Evolutionary conservation across 2,329 filamentous ascomycete species (phyloP).

Genomic region (Penicillium expansum): DNA sequence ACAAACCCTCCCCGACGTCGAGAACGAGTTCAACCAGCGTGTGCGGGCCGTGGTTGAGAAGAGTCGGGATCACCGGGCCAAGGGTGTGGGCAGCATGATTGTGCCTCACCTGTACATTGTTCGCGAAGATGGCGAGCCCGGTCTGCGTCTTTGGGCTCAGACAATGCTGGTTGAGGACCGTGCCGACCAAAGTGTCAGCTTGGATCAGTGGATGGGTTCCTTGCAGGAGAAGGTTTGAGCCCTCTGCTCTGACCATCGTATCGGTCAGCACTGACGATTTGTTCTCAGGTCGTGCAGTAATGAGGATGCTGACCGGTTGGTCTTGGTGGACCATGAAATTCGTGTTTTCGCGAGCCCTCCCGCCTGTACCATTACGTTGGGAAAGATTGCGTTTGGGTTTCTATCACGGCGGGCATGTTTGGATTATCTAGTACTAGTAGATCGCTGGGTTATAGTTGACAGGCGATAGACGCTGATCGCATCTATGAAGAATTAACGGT

Average conservation of each 20-base stretch:
- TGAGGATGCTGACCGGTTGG: neutral
- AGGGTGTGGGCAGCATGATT: conserved; percentile 89
- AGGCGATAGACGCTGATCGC: conserved; percentile 4
- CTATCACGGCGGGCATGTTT: conserved; percentile 12
- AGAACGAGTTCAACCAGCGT: conserved; percentile 95
- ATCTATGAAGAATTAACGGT: conserved; percentile 8
- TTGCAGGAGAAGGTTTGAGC: conserved; percentile 85
- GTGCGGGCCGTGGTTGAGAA: conserved; percentile 88
- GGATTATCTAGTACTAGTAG: conserved; percentile 20
- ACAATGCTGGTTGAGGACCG: conserved; percentile 92
- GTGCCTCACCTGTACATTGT: conserved; percentile 91
- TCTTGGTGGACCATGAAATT: neutral
- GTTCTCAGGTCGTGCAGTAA: conserved; percentile 15
- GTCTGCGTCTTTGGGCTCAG: conserved; percentile 93
- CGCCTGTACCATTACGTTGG: conserved; percentile 22
- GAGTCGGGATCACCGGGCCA: conserved; percentile 80
- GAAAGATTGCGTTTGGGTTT: conserved; percentile 13
- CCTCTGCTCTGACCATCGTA: conserved; percentile 6
- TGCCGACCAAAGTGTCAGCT: conserved; percentile 88
- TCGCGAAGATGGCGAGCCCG: conserved; percentile 92
- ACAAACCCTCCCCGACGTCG: conserved; percentile 77
- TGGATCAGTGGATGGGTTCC: conserved; percentile 88
- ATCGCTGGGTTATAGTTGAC: conserved; percentile 7
- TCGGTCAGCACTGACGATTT: conserved; percentile 8
- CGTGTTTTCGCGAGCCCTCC: conserved; percentile 1